Evolutionary conservation across 2,329 filamentous ascomycete genomes (phyloP).

Genomic region (Dryadomyces sulphureus): DNA sequence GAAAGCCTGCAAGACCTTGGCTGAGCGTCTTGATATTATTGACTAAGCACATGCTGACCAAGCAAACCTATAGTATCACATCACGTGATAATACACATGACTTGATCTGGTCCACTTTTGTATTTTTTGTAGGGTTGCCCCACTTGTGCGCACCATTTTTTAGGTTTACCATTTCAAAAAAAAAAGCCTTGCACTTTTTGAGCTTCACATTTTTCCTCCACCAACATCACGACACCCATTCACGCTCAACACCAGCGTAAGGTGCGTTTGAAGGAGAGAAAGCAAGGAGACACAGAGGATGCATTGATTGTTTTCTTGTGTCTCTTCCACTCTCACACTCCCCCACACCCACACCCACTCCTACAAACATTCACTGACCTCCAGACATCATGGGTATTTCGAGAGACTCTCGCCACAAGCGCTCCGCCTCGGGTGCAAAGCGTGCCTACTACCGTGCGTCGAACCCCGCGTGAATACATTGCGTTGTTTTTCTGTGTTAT

Average conservation of each 20-base stretch:
- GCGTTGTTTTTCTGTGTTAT: conserved; percentile 1
- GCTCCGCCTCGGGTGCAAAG: conserved; percentile 98
- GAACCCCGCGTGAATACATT: conserved; percentile 14
- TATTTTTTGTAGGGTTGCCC: conserved; percentile 1
- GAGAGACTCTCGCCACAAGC: conserved; percentile 99
- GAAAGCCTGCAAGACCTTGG: too few species aligned
- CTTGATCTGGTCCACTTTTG: not conserved
- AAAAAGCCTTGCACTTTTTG: conserved; percentile 8
- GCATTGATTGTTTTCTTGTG: too few species aligned
- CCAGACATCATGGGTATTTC: conserved; percentile 93
- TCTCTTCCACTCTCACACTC: too few species aligned
- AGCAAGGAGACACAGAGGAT: too few species aligned
- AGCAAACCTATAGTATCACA: too few species aligned
- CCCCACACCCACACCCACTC: too few species aligned
- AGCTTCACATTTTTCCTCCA: conserved; percentile 3
- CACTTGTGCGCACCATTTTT: conserved; percentile 12
- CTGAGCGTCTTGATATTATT: not conserved
- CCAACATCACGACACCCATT: conserved; percentile 7
- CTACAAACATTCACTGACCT: too few species aligned
- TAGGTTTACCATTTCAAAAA: conserved; percentile 7
- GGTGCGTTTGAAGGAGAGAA: too few species aligned
- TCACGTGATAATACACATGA: not conserved
- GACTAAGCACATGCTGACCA: not conserved
- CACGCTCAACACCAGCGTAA: conserved; percentile 10
- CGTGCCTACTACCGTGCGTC: conserved; percentile 76